Evolutionary conservation across 768 basidiomycete genomes (phyloP).

Genomic region (Hydnum rufescens): DNA sequence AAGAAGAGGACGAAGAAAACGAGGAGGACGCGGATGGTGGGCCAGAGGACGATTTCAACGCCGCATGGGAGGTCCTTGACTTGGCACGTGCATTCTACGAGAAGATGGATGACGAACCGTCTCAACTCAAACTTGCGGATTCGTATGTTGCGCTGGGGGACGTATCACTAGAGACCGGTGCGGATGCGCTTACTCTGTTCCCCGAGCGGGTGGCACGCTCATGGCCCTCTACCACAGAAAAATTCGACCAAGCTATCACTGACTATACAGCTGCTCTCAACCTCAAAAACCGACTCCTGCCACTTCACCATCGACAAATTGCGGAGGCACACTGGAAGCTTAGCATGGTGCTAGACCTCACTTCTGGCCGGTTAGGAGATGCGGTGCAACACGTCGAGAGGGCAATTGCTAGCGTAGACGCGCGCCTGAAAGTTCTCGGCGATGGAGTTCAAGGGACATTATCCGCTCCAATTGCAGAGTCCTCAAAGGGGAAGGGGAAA

Average conservation of each 20-base stretch:
- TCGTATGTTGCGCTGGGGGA: constrained; percentile 83
- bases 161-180: constrained; percentile 92
- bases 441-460: constrained; percentile 20
- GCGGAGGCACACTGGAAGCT: constrained; percentile 90
- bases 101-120: constrained; percentile 33
- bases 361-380: constrained; percentile 61
- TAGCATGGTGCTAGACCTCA: constrained; percentile 82
- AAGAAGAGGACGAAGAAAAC: constrained; percentile 32
- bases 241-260: constrained; percentile 82
- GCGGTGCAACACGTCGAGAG: constrained; percentile 66
- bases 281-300: constrained; percentile 54
- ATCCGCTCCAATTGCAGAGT: constrained; percentile 20
- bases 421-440: constrained; percentile 40
- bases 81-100: constrained; percentile 75
- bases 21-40: constrained; percentile 51
- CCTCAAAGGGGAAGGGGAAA: constrained; percentile 58
- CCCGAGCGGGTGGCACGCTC: not conserved
- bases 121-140: constrained; percentile 72
- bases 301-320: constrained; percentile 78
- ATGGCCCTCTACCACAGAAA: constrained; percentile 32
- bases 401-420: constrained; percentile 59
- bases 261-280: constrained; percentile 66
- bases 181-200: constrained; percentile 12
- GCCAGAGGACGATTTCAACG: constrained; percentile 94
- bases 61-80: constrained; percentile 95